Percentiles rank a stretch among this genome's conserved stretches.
Conservation (phyloP, 2,329 filamentous ascomycete genomes). For the Xylariales sp. region DNA sequence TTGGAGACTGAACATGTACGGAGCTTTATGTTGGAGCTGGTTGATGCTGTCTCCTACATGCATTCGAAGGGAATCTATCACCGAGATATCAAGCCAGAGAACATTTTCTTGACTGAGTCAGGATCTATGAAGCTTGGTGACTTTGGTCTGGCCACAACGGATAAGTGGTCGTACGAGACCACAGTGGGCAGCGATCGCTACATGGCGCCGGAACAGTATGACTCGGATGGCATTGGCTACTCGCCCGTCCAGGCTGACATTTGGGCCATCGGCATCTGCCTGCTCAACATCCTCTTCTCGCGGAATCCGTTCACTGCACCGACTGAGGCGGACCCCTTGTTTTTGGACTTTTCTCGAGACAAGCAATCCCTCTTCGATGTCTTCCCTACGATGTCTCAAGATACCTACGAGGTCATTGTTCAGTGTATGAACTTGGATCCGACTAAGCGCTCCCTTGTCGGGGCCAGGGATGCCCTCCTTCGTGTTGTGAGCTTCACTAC, state of each 20-base stretch:
- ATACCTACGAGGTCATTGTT: constrained; percentile 90
- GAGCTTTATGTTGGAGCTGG: constrained; percentile 92
- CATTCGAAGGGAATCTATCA: constrained; percentile 91
- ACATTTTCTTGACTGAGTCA: constrained; percentile 87
- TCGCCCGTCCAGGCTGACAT: constrained; percentile 90
- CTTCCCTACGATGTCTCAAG: constrained; percentile 97
- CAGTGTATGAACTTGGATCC: constrained; percentile 91
- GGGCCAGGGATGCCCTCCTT: constrained; percentile 71
- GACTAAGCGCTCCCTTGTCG: constrained; percentile 75
- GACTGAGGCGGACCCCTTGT: constrained; percentile 84
- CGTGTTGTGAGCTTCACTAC: constrained; percentile 89
- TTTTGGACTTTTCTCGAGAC: constrained; percentile 88
- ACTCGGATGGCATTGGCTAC: constrained; percentile 82
- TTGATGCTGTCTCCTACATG: constrained; percentile 85
- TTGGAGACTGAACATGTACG: constrained; percentile 95
- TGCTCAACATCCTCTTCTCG: constrained; percentile 94
- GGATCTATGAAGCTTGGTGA: constrained; percentile 95
- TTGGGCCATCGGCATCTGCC: constrained; percentile 95
- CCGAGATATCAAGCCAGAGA: constrained; percentile 98
- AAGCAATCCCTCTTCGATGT: constrained; percentile 96
- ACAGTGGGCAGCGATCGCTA: constrained; percentile 97
- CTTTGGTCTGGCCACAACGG: constrained; percentile 87
- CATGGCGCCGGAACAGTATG: constrained; percentile 98
- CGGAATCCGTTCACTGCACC: constrained; percentile 94
- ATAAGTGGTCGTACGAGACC: constrained; percentile 85